These are phyloP conservation scores for Vigna angularis DNA, from an alignment of 306 rosid species.

Conservation along the genomic window DNA sequence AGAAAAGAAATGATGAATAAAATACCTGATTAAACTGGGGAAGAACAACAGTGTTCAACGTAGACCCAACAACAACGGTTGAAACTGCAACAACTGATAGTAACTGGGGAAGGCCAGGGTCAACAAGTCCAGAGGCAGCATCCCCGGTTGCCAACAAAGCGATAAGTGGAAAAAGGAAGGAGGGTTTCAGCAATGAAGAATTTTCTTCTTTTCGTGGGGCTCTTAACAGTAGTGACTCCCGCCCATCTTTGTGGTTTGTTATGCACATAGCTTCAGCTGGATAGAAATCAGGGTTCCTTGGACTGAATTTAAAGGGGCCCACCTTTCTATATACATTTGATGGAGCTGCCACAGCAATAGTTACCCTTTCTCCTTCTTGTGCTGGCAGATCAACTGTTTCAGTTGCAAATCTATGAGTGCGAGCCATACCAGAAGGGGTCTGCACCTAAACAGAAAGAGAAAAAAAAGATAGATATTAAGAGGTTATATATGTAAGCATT, in stretches of 20 bases:
- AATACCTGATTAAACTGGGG: constrained; percentile 83
- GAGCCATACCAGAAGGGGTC: constrained; percentile 93
- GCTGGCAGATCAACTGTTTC: constrained; percentile 96
- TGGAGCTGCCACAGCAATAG: constrained; percentile 92
- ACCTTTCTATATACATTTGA: constrained; percentile 71
- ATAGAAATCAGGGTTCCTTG: constrained; percentile 76
- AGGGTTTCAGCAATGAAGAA: constrained; percentile 70
- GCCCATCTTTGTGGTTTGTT: constrained; percentile 92
- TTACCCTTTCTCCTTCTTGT: constrained; percentile 91
- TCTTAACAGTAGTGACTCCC: constrained; percentile 85
- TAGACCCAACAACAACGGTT: constrained; percentile 82
- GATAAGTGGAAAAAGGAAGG: constrained; percentile 72
- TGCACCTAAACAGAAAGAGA: constrained; percentile 63
- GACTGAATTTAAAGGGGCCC: constrained; percentile 88
- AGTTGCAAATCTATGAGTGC: constrained; percentile 93
- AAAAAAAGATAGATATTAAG: constrained; percentile 27
- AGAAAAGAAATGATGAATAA: neutral
- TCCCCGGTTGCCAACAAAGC: constrained; percentile 86
- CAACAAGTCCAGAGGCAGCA: constrained; percentile 86
- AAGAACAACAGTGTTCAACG: constrained; percentile 67
- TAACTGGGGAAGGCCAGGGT: constrained; percentile 84
- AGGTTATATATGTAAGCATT: neutral
- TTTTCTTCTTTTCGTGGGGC: constrained; percentile 76
- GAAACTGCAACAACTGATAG: constrained; percentile 75
- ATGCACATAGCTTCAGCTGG: constrained; percentile 92